phyloP scores from a whole-genome alignment of 352 stramenopile genomes.

The Phytophthora ohioensis region DNA sequence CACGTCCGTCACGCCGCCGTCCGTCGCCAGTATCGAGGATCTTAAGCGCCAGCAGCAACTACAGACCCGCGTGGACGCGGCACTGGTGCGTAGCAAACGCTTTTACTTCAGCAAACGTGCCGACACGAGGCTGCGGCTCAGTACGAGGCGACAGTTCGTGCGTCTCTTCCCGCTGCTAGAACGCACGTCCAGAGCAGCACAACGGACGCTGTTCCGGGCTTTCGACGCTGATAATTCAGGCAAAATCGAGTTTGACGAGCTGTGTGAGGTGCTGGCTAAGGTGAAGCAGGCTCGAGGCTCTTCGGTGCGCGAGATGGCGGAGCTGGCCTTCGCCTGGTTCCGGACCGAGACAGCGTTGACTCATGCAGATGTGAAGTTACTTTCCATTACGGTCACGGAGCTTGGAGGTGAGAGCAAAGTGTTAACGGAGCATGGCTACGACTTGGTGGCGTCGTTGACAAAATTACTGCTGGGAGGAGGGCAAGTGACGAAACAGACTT shows the following conservation, averaged over 20 bases:
- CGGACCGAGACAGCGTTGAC: constrained; percentile 38
- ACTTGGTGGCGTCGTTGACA: constrained; percentile 35
- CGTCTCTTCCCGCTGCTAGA: constrained; percentile 65
- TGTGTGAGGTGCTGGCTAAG: constrained; percentile 66
- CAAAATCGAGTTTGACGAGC: constrained; percentile 66
- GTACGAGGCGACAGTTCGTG: constrained; percentile 51
- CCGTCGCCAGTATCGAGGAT: constrained; percentile 24
- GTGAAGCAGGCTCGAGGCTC: constrained; percentile 38
- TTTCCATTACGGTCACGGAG: constrained; percentile 44
- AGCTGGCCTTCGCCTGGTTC: constrained; percentile 76
- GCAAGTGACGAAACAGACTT: constrained; percentile 30
- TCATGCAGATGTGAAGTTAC: constrained; percentile 40
- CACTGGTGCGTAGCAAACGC: constrained; percentile 42
- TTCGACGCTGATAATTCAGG: constrained; percentile 59
- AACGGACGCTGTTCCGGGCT: constrained; percentile 52
- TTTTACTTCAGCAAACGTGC: constrained; percentile 53
- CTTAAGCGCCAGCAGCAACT: constrained; percentile 26
- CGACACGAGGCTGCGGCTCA: constrained; percentile 56
- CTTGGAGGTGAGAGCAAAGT: constrained; percentile 28
- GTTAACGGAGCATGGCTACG: constrained; percentile 28
- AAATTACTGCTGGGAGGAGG: constrained; percentile 33
- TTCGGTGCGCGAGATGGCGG: constrained; percentile 46
- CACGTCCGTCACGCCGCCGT: constrained; percentile 29
- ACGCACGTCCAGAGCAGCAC: constrained; percentile 37
- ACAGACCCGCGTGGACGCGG: constrained; percentile 40